phyloP scores from a whole-genome alignment of 1,284 basidiomycete genomes.

The Ganoderma meredithae region DNA sequence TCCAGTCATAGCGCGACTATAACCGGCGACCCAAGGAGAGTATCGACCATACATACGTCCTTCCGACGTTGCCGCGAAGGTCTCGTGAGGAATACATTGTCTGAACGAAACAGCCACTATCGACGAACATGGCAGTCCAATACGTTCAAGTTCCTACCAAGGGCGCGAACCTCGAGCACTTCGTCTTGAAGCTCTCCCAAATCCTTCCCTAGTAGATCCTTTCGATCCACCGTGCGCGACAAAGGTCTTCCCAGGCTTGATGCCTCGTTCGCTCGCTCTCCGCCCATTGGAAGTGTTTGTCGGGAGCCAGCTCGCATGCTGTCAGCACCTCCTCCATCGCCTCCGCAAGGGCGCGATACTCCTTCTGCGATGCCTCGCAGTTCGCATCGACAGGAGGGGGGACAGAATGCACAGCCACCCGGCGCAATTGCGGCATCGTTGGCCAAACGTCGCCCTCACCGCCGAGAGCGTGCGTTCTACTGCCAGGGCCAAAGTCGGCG shows the following conservation, averaged over 20 bases:
- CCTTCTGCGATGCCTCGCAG: constrained; percentile 20
- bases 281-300: constrained; percentile 15
- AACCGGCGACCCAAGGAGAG: no score
- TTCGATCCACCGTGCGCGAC: constrained; percentile 1
- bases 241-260: constrained; percentile 2
- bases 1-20: no score
- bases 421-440: constrained; percentile 13
- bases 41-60: no score
- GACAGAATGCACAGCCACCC: constrained; percentile 27
- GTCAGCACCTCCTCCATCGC: constrained; percentile 20
- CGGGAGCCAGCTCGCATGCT: constrained; percentile 19
- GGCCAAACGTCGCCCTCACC: not conserved
- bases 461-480: no score
- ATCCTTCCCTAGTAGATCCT: not conserved
- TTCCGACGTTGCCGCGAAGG: no score
- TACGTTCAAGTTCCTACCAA: not conserved
- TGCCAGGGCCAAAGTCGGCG: no score
- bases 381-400: constrained; percentile 12
- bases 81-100: no score
- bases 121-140: no score
- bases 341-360: constrained; percentile 19
- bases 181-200: not conserved
- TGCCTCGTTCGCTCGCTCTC: constrained; percentile 4
- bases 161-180: not conserved
- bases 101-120: no score